Evolutionary conservation across 73 alveolate species (phyloP).

Genomic region (Tetrahymena borealis): DNA sequence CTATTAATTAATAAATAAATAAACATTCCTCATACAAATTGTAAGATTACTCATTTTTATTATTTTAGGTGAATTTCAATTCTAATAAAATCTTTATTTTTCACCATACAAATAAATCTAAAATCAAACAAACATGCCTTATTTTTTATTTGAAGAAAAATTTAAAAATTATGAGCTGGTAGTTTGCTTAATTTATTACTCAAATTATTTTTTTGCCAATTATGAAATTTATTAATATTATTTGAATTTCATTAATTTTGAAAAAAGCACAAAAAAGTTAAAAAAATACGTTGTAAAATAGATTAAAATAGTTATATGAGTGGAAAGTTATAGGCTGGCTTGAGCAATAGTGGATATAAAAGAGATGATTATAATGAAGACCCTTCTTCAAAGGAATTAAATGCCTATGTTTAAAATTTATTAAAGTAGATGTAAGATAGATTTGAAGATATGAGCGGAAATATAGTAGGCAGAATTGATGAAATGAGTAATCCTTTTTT

Average conservation of each 20-base stretch:
- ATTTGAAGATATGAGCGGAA: conserved; percentile 41
- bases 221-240: neutral
- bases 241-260: neutral
- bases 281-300: neutral
- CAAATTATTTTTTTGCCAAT: neutral
- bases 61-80: too few relatives aligned
- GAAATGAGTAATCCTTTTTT: conserved; percentile 27
- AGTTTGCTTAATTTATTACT: neutral
- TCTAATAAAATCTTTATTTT: too few relatives aligned
- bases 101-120: too few relatives aligned
- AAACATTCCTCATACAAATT: too few relatives aligned
- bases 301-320: neutral
- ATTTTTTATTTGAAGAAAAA: too few relatives aligned
- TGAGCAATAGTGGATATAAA: neutral
- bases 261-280: neutral
- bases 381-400: conserved; percentile 15
- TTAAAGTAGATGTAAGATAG: conserved; percentile 39
- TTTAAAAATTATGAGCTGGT: neutral
- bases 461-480: conserved; percentile 34
- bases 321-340: neutral
- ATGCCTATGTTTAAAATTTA: conserved; percentile 23
- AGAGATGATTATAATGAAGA: neutral
- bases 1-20: too few relatives aligned
- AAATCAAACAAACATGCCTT: too few relatives aligned
- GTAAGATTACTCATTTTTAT: too few relatives aligned